Conservation (phyloP, 1,284 basidiomycete species). For the Cryptococcus depauperatus region DNA sequence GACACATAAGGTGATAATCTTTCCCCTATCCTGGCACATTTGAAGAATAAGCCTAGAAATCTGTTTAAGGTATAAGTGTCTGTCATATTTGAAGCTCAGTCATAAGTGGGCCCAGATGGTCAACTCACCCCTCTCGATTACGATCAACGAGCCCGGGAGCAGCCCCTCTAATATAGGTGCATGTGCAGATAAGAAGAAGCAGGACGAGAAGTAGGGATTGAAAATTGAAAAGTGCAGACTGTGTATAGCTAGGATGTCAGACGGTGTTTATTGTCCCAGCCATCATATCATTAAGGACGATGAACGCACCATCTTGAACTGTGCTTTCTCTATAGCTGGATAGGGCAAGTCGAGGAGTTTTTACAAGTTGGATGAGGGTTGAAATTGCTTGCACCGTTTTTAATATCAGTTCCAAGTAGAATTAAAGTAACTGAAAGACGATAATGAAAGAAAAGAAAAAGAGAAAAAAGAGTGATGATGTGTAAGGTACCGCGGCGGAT, state of each 20-base stretch:
- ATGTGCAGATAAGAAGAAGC: constrained; percentile 89
- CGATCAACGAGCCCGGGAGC: constrained; percentile 83
- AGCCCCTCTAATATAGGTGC: constrained; percentile 86
- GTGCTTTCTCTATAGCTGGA: no score
- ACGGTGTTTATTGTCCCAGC: not conserved
- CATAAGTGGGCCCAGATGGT: not conserved
- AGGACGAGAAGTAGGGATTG: constrained; percentile 89
- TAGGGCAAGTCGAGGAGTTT: no score
- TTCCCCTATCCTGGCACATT: constrained; percentile 84
- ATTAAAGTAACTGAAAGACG: not conserved
- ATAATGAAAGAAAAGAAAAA: not conserved
- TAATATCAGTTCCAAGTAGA: not conserved
- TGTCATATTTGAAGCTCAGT: not conserved
- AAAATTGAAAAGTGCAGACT: constrained; percentile 98
- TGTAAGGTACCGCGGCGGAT: not conserved
- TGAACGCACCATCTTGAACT: not conserved
- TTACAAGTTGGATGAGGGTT: no score
- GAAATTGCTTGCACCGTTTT: not conserved
- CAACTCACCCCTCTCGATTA: constrained; percentile 82
- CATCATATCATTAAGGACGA: not conserved
- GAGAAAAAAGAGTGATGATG: not conserved
- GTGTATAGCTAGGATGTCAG: constrained; percentile 8
- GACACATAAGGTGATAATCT: constrained; percentile 75
- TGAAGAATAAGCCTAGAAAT: constrained; percentile 85
- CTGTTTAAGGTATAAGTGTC: constrained; percentile 46